These are phyloP conservation scores for Wickerhamiella siamensis DNA, from an alignment of 805 yeast genomes.

Conservation along the genomic window DNA sequence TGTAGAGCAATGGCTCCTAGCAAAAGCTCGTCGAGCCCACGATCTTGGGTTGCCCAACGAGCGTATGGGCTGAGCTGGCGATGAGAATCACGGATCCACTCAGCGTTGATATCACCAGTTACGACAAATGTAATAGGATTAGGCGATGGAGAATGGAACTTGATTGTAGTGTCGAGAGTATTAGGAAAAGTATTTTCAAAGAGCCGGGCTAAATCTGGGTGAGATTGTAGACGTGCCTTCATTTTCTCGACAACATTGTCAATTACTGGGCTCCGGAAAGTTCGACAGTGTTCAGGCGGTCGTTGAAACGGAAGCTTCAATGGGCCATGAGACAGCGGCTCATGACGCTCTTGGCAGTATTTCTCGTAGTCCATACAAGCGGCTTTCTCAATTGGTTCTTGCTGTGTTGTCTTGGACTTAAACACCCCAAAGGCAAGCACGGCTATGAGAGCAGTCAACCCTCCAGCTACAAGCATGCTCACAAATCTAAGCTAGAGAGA, in stretches of 20 bases:
- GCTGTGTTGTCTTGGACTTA: too few species aligned
- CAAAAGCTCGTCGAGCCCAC: slow-evolving; percentile 35
- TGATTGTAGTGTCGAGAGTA: slow-evolving; percentile 73
- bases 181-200: slow-evolving; percentile 78
- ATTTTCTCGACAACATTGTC: slow-evolving; percentile 46
- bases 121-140: slow-evolving; percentile 58
- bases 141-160: slow-evolving; percentile 39
- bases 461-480: too few species aligned
- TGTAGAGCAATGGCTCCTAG: slow-evolving; percentile 74
- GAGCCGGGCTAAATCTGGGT: slow-evolving; percentile 55
- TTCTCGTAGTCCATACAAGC: slow-evolving; percentile 49
- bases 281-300: slow-evolving; percentile 58
- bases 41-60: slow-evolving; percentile 41
- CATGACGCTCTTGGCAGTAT: slow-evolving; percentile 41
- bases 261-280: slow-evolving; percentile 48
- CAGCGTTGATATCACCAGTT: slow-evolving; percentile 89
- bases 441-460: too few species aligned
- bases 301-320: slow-evolving; percentile 55
- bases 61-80: slow-evolving; percentile 68
- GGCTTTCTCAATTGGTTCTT: too few species aligned
- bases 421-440: too few species aligned
- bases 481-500: too few species aligned
- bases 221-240: slow-evolving; percentile 26
- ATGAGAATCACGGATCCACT: slow-evolving; percentile 82
- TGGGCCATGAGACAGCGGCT: slow-evolving; percentile 45